Evolutionary conservation across 176 grass and related monocot genomes (phyloP).

Genomic region (Juncus effusus): DNA sequence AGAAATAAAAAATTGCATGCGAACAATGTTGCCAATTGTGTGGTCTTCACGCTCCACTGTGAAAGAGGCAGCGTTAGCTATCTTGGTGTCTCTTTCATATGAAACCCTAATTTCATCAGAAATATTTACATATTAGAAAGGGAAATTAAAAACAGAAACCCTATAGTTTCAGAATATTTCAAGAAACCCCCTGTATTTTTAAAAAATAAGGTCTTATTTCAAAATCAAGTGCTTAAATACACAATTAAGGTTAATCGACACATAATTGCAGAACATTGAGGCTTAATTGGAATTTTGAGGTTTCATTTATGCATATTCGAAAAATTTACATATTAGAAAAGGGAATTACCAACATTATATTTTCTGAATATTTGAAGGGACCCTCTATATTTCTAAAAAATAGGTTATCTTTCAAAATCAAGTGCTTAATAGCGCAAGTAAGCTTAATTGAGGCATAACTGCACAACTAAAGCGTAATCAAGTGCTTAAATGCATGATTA

Average conservation of each 20-base stretch:
- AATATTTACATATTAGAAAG: background rate
- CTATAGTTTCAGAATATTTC: background rate
- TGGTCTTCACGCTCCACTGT: constrained; percentile 50
- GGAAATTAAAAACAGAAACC: constrained; percentile 4
- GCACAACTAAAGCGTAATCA: too few species aligned
- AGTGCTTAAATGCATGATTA: too few species aligned
- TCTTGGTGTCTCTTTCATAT: constrained; percentile 57
- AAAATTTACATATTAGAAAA: too few species aligned
- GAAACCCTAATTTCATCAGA: constrained; percentile 35
- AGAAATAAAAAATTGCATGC: constrained; percentile 29
- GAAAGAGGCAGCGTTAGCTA: constrained; percentile 47
- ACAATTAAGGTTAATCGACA: background rate
- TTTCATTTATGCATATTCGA: too few species aligned
- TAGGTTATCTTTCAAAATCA: too few species aligned
- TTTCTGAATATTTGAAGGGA: too few species aligned
- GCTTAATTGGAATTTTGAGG: too few species aligned
- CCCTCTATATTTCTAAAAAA: too few species aligned
- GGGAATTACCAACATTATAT: too few species aligned
- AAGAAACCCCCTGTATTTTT: background rate
- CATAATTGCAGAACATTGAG: too few species aligned
- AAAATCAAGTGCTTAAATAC: background rate
- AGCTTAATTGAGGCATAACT: too few species aligned
- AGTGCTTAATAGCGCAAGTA: too few species aligned
- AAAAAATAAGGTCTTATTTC: background rate
- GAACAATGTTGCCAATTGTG: constrained; percentile 48